Base-by-base conservation (phyloP, 2,329 filamentous ascomycete genomes). In the Acephala macrosclerotiorum region DNA sequence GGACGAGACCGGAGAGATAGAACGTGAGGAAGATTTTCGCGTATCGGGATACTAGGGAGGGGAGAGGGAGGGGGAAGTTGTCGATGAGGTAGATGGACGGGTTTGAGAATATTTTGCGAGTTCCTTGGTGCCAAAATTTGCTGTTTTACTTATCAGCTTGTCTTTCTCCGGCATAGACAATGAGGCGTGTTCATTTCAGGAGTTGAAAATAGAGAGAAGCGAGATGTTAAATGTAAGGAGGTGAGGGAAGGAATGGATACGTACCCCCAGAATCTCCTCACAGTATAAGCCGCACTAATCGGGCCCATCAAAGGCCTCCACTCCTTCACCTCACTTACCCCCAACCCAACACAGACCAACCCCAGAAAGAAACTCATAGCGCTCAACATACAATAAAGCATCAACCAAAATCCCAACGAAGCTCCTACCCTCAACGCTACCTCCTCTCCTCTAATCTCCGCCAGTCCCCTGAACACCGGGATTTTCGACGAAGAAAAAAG, bases 21-120 rank as follows among this genome's bases (percentile, higher is more conserved):
- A 77, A 78, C 0, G 76, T 71, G 18, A 75, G 25, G 18, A 75
- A 66, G 16, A 75, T 63, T 29, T 75, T 75, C 18, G 65, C 65
- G 53, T 78, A 78, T 1, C 72, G 71, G 26, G 75, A 69, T 1
- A 74, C 5, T 2, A 70, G 38, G 1, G 72, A 45, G 2, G 53
- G 16, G 11, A 58, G 47, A 3, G 35, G 42, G 42, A 62, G 33
- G 16, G 60, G 51, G n/a, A 61, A 36, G 33, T 58, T 47, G 40
- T 66, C 58, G 9, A 58, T 29, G 33, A 53, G 5, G 40, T 25
- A 64, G 16, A 26, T 55, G 18, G 61, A 47, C 4, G 58, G 61
- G 16, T 22, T 38, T 20, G 36, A 35, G 33, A 66, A 60, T 1
- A 20, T 35, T 40, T 64, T 61, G 25, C 65, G 61, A 29, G 40